Percentiles rank a stretch among this genome's conserved stretches.
These are phyloP conservation scores for Scenedesmus sp. DNA, from an alignment of 163 green algal genomes.

Conservation along the genomic window DNA sequence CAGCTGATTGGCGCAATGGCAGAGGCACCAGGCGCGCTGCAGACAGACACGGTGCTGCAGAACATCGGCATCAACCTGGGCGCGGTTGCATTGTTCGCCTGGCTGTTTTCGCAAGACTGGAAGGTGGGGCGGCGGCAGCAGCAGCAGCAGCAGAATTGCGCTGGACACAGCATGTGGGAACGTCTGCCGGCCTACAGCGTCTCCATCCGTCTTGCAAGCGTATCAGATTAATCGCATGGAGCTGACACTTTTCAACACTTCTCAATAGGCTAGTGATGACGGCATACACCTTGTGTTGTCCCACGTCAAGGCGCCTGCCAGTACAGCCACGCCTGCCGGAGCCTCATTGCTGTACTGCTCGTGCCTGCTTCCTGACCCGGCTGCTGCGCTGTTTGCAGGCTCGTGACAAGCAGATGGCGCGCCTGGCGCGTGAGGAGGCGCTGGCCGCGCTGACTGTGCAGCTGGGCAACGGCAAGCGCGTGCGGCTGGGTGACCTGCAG, in stretches of 20 bases:
- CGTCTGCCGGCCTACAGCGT: neutral
- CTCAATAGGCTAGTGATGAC: too few species aligned
- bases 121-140: conserved; percentile 50
- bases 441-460: conserved; percentile 76
- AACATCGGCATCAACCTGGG: conserved; percentile 83
- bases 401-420: conserved; percentile 70
- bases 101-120: conserved; percentile 73
- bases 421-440: conserved; percentile 82
- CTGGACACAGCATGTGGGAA: neutral
- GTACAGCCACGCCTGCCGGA: neutral
- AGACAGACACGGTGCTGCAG: conserved; percentile 63
- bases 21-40: conserved; percentile 68
- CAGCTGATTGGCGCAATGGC: conserved; percentile 75
- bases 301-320: too few species aligned
- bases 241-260: too few species aligned
- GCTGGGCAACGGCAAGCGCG: conserved; percentile 79
- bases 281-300: too few species aligned
- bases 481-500: conserved; percentile 78
- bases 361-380: neutral
- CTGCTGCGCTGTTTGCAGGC: conserved; percentile 44
- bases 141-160: neutral
- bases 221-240: neutral
- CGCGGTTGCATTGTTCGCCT: conserved; percentile 63
- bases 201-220: neutral
- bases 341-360: neutral